Evolutionary conservation across 2,329 filamentous ascomycete genomes (phyloP).

Genomic region (Pyrenochaeta sp.): DNA sequence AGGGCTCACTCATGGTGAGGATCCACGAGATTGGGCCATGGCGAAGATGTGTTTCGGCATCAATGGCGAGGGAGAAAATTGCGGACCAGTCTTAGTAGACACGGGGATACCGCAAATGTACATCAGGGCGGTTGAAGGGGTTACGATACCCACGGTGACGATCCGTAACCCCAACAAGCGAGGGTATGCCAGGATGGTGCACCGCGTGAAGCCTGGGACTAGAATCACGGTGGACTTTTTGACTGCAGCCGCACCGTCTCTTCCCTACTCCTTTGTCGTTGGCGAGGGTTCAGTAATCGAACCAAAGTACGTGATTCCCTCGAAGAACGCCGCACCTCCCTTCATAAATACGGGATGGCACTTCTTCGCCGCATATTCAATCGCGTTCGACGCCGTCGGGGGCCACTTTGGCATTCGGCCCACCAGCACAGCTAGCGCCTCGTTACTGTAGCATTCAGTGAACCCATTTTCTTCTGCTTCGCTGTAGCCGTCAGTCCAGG

Average conservation of each 20-base stretch:
- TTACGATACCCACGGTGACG: slow-evolving; percentile 35
- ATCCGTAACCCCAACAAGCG: slow-evolving; percentile 42
- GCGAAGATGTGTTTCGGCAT: slow-evolving; percentile 39
- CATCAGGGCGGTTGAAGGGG: slow-evolving; percentile 35
- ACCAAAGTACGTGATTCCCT: slow-evolving; percentile 39
- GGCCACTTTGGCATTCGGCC: slow-evolving; percentile 43
- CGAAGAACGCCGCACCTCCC: slow-evolving; percentile 25
- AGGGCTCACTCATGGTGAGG: slow-evolving; percentile 35
- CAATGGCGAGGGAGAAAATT: slow-evolving; percentile 26
- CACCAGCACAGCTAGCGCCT: slow-evolving; percentile 17
- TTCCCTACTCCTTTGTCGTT: slow-evolving; percentile 36
- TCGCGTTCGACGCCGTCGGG: slow-evolving; percentile 43
- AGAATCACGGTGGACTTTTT: slow-evolving; percentile 36
- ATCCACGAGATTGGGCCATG: slow-evolving; percentile 46
- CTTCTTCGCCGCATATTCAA: slow-evolving; percentile 40
- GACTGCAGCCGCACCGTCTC: slow-evolving; percentile 15
- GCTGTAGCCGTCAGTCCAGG: slow-evolving; percentile 12
- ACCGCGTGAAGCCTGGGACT: slow-evolving; percentile 40
- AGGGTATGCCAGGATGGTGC: slow-evolving; percentile 33
- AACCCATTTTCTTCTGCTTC: slow-evolving; percentile 1
- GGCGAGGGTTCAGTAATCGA: slow-evolving; percentile 33
- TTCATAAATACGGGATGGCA: slow-evolving; percentile 46
- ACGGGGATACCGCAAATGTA: slow-evolving; percentile 48
- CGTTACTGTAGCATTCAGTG: slow-evolving; percentile 21
- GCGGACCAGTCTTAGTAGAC: slow-evolving; percentile 40